Base-by-base conservation (phyloP, 2,329 filamentous ascomycete species). In the Talaromyces funiculosus region DNA sequence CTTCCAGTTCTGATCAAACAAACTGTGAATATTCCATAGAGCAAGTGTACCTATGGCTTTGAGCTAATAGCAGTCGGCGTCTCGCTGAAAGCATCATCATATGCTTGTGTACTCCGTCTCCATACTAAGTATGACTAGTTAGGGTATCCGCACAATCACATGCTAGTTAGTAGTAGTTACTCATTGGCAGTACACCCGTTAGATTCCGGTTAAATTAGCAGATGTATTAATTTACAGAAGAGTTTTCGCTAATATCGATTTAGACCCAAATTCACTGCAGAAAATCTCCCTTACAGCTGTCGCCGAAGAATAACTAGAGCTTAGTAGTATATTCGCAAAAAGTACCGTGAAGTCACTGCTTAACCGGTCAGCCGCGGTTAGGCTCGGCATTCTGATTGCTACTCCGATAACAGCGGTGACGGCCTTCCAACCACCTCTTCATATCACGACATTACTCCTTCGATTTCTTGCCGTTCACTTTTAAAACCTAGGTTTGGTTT, bases 291-390 rank as follows among this genome's bases (percentile, higher is more conserved):
- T 10, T 33, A 33, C 29, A 33, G 12, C 26, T 18, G 45, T 51
- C 29, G 5, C 29, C n/a, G 10, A 33, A 35, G 29, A 10, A 51
- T 33, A 33, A 4, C 47, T 10, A 22, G 47, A 31, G 47, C 18
- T 20, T 31, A 40, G 14, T 37, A 20, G 5, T 42, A n/a, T 47
- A 49, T 20, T 14, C 26, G n/a, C n/a, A 20, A n/a, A n/a, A n/a
- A n/a, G n/a, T n/a, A n/a, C n/a, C n/a, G n/a, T n/a, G n/a, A n/a
- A n/a, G 29, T 33, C 4, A 14, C 47, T 33, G 22, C 10, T 40
- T 54, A 40, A 55, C 54, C 61, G 62, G 49, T 61, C 37, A 53
- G 49, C 43, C 53, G 60, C 60, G 60, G 60, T 22, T 61, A 61
- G 20, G 29, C 60, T 61, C 60, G 60, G 60, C 29, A 53, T 35